phyloP scores from a whole-genome alignment of 257 asterid genomes.

The Primulina huaijiensis region DNA sequence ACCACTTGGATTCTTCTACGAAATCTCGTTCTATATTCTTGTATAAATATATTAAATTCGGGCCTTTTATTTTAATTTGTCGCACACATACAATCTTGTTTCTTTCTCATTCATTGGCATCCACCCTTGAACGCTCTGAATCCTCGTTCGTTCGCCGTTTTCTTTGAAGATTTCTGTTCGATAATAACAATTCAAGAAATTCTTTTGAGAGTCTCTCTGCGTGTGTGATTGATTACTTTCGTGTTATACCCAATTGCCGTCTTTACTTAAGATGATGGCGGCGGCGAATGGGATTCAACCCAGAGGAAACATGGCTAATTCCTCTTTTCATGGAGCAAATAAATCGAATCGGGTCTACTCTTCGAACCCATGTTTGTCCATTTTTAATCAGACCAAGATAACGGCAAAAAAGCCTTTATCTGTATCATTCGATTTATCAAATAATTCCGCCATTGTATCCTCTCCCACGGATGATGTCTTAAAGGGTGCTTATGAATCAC shows the following conservation, averaged over 20 bases:
- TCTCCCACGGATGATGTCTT: background rate
- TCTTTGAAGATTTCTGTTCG: background rate
- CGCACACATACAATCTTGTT: background rate
- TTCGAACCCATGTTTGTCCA: slow-evolving; percentile 11
- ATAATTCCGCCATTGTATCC: background rate
- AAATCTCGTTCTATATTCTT: background rate
- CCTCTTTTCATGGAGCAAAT: slow-evolving; percentile 20
- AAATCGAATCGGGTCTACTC: slow-evolving; percentile 18
- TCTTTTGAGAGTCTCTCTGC: background rate
- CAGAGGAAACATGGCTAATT: slow-evolving; percentile 14
- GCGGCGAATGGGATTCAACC: slow-evolving; percentile 31
- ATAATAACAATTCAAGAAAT: too few species aligned
- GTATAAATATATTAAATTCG: background rate
- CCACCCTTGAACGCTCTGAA: background rate
- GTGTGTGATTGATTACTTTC: background rate
- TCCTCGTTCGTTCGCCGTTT: background rate
- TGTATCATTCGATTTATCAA: slow-evolving; percentile 20
- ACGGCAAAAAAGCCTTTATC: background rate
- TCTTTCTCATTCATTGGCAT: background rate
- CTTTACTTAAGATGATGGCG: slow-evolving; percentile 39
- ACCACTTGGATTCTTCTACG: background rate
- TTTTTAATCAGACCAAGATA: slow-evolving; percentile 19
- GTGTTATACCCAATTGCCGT: slow-evolving; percentile 26
- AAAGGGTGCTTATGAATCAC: background rate
- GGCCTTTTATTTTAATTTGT: background rate